A percentile compares a stretch with the other conserved stretches of the same genome.
phyloP scores from a whole-genome alignment of 2,329 filamentous ascomycete species.

The Colletotrichum sp. region DNA sequence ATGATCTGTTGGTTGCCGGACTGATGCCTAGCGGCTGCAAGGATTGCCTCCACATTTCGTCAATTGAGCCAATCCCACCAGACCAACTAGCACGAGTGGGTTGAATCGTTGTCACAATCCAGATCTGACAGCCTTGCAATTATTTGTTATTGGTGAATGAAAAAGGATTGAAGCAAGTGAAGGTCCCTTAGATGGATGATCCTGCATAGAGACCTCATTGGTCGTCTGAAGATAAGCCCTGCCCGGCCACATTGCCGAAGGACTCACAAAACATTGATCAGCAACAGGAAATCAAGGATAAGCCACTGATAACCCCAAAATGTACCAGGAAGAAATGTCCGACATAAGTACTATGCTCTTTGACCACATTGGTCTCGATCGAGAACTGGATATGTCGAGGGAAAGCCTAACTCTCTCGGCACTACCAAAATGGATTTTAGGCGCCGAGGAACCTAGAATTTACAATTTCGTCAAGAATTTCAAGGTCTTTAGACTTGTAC shows the following conservation, averaged over 20 bases:
- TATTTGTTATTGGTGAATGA: background rate
- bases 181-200: background rate
- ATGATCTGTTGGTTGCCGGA: background rate
- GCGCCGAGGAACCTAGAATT: accelerated
- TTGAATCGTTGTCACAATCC: background rate
- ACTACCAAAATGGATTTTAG: background rate
- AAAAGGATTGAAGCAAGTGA: accelerated
- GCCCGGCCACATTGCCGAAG: too few species aligned
- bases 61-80: background rate
- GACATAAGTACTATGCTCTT: background rate
- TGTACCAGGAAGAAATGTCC: background rate
- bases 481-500: too few species aligned
- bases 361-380: accelerated
- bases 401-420: background rate
- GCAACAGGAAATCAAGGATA: accelerated
- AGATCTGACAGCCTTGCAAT: background rate
- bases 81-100: background rate
- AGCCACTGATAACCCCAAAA: accelerated
- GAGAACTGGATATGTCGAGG: accelerated
- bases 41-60: background rate
- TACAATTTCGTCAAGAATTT: background rate
- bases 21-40: background rate
- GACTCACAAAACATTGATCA: accelerated
- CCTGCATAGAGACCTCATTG: background rate
- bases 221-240: background rate